Conservation (phyloP, 2,329 filamentous ascomycete genomes). For the Cordyceps militaris region DNA sequence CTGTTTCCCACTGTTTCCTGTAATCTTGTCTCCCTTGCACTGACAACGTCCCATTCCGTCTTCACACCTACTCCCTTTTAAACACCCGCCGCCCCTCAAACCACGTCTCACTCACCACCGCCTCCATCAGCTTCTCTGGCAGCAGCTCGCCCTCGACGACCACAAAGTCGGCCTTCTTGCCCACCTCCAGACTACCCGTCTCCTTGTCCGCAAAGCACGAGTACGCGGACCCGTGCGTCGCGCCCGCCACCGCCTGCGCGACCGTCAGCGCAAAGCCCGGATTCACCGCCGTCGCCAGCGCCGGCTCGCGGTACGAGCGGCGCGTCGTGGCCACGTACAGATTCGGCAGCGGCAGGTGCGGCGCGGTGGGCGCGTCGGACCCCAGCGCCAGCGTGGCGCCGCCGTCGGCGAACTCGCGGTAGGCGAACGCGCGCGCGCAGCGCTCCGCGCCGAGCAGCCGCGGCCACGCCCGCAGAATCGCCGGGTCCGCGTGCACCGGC, state of each 20-base stretch:
- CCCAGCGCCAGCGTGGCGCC: slow-evolving; percentile 47
- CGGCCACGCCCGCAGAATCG: slow-evolving; percentile 52
- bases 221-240: slow-evolving; percentile 49
- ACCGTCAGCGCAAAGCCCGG: slow-evolving; percentile 46
- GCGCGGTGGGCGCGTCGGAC: slow-evolving; percentile 48
- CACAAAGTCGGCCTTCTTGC: slow-evolving; percentile 52
- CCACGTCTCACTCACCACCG: slow-evolving; percentile 46
- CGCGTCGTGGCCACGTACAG: slow-evolving; percentile 50
- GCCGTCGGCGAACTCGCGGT: slow-evolving; percentile 47
- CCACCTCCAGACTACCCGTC: slow-evolving; percentile 45
- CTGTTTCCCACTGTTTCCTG: too few relatives aligned
- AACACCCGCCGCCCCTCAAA: slow-evolving; percentile 40
- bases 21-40: too few relatives aligned
- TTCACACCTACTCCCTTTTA: neutral
- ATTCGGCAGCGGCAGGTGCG: slow-evolving; percentile 42
- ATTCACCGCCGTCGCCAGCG: slow-evolving; percentile 38
- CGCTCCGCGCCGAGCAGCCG: slow-evolving; percentile 42
- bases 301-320: slow-evolving; percentile 44
- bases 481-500: slow-evolving; percentile 49
- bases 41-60: too few relatives aligned
- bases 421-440: slow-evolving; percentile 50
- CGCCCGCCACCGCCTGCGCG: slow-evolving; percentile 46
- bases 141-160: slow-evolving; percentile 43
- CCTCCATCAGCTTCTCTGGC: slow-evolving; percentile 37
- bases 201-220: slow-evolving; percentile 50